Evolutionary conservation across 2,329 filamentous ascomycete genomes (phyloP).

Genomic region (Mollisiaceae sp.): DNA sequence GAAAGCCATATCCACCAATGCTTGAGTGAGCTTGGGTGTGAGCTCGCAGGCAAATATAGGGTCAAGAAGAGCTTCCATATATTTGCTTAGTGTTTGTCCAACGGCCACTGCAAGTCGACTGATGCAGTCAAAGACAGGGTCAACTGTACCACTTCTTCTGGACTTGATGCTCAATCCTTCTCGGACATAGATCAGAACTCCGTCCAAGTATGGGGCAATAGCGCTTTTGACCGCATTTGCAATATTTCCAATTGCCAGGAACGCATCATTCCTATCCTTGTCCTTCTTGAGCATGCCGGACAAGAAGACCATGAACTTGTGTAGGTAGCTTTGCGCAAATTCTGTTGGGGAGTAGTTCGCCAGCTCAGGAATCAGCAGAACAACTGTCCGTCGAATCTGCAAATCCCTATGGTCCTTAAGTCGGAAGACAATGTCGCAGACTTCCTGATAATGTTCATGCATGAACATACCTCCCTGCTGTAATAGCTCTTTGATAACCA

Average conservation of each 20-base stretch:
- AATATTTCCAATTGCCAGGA: constrained; percentile 94
- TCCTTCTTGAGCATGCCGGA: constrained; percentile 94
- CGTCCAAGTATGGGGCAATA: constrained; percentile 93
- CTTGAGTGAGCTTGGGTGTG: constrained; percentile 91
- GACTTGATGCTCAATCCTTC: constrained; percentile 87
- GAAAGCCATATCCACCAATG: constrained; percentile 97
- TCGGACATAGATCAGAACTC: constrained; percentile 89
- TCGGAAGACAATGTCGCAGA: constrained; percentile 89
- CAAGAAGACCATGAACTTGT: constrained; percentile 96
- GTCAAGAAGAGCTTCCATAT: constrained; percentile 93
- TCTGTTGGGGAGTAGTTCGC: constrained; percentile 91
- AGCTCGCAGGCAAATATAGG: constrained; percentile 97
- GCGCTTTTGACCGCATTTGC: constrained; percentile 95
- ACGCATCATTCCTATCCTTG: constrained; percentile 91
- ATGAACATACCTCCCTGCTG: constrained; percentile 99
- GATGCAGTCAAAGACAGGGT: constrained; percentile 95
- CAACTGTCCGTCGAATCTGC: constrained; percentile 86
- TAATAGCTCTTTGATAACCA: constrained; percentile 91
- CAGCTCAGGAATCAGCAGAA: constrained; percentile 88
- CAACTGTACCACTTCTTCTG: constrained; percentile 52
- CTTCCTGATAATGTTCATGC: constrained; percentile 90
- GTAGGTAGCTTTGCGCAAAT: constrained; percentile 85
- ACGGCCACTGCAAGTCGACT: constrained; percentile 95
- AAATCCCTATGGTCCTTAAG: constrained; percentile 92
- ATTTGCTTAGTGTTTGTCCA: constrained; percentile 95